A percentile compares a stretch with the other conserved stretches of the same genome.
Conservation (phyloP, 2,329 filamentous ascomycete genomes). For the Xylaria sp. region DNA sequence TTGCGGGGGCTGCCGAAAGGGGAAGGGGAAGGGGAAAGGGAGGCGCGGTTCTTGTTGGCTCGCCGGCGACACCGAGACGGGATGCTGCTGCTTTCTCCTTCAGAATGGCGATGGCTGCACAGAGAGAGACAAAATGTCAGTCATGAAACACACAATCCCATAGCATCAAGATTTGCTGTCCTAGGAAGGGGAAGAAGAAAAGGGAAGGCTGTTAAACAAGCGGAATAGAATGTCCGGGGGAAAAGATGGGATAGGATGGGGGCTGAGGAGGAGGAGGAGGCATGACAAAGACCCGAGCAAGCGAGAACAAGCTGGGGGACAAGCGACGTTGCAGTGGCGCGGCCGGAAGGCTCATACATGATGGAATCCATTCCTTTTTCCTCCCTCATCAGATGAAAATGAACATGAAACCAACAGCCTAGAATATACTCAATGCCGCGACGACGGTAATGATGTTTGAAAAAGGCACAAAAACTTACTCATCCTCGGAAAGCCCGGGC, state of each 20-base stretch:
- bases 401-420: neutral
- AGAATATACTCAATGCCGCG: neutral
- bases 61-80: constrained; percentile 54
- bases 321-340: constrained; percentile 9
- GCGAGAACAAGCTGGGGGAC: constrained; percentile 13
- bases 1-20: constrained; percentile 35
- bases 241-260: too few species aligned
- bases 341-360: neutral
- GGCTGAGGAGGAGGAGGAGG: too few species aligned
- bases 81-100: constrained; percentile 59
- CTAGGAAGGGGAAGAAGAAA: neutral
- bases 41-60: constrained; percentile 23
- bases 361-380: too few species aligned
- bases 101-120: constrained; percentile 53
- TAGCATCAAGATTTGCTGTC: neutral
- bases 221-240: too few species aligned
- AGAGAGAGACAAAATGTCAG: constrained; percentile 10
- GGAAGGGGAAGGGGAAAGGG: constrained; percentile 30
- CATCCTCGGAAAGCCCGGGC: constrained; percentile 62
- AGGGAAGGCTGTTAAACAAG: neutral
- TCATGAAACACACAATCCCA: neutral
- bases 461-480: constrained; percentile 52
- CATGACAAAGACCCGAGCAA: constrained; percentile 12
- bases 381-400: neutral
- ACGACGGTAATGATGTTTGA: neutral